phyloP scores from a whole-genome alignment of 345 rosid genomes.

The Jatropha curcas region DNA sequence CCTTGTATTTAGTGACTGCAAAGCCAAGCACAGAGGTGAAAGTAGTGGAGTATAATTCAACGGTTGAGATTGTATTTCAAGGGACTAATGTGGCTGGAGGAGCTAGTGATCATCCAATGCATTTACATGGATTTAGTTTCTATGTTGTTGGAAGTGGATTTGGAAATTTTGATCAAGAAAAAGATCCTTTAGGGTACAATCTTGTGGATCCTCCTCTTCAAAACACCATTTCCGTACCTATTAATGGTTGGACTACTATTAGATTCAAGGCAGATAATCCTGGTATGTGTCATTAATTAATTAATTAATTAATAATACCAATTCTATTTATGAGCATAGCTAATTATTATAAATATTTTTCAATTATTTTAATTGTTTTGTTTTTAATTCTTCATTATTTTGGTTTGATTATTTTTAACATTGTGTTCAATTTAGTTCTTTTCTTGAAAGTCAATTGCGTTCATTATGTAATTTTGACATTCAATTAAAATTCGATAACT shows the following conservation, averaged over 20 bases:
- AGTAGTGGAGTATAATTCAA: conserved; percentile 41
- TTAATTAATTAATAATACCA: too few relatives aligned
- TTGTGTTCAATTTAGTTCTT: too few relatives aligned
- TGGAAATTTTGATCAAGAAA: conserved; percentile 52
- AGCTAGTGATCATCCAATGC: conserved; percentile 71
- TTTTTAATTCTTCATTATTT: too few relatives aligned
- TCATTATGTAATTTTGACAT: too few relatives aligned
- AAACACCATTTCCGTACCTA: conserved; percentile 64
- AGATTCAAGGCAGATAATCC: conserved; percentile 67
- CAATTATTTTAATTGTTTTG: not conserved
- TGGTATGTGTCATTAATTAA: conserved; percentile 30
- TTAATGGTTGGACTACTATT: conserved; percentile 71
- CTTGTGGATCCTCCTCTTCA: conserved; percentile 66
- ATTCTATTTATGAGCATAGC: too few relatives aligned
- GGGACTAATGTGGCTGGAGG: conserved; percentile 50
- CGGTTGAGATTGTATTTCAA: conserved; percentile 61
- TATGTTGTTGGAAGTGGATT: conserved; percentile 64
- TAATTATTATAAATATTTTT: too few relatives aligned
- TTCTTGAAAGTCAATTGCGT: too few relatives aligned
- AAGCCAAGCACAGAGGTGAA: conserved; percentile 28
- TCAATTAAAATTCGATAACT: too few relatives aligned
- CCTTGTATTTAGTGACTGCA: not conserved
- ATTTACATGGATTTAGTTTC: conserved; percentile 72
- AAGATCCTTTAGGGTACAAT: conserved; percentile 48
- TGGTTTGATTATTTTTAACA: too few relatives aligned